Percentiles rank a stretch among this genome's conserved stretches.
phyloP scores from a whole-genome alignment of 805 yeast species.

The Geotrichum ghanense region DNA sequence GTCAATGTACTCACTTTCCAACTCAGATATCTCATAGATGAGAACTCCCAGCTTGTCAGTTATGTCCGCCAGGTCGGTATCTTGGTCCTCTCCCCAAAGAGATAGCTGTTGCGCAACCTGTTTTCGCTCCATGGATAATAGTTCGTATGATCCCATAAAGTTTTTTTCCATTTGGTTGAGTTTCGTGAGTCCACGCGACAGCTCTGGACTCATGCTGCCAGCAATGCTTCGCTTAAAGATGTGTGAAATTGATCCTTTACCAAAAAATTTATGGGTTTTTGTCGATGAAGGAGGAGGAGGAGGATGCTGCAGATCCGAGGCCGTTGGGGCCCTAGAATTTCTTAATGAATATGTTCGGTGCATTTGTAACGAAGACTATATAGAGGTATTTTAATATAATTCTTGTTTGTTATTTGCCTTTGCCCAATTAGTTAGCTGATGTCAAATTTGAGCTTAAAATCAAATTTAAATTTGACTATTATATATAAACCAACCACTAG shows the following conservation, averaged over 20 bases:
- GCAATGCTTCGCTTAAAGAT: conserved; percentile 65
- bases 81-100: conserved; percentile 95
- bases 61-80: conserved; percentile 92
- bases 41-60: conserved; percentile 96
- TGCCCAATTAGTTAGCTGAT: no score
- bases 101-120: conserved; percentile 96
- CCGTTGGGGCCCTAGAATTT: conserved; percentile 92
- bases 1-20: conserved; percentile 96
- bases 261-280: conserved; percentile 75
- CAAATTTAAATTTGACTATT: no score
- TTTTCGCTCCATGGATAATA: conserved; percentile 86
- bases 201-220: conserved; percentile 89
- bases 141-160: conserved; percentile 86
- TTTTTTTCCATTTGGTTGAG: conserved; percentile 94
- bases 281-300: conserved; percentile 93
- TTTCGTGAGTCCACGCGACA: conserved; percentile 82
- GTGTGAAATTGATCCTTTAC: conserved; percentile 47
- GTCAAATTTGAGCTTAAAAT: no score
- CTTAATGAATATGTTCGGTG: conserved; percentile 98
- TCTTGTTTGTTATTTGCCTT: no score
- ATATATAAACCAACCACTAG: no score
- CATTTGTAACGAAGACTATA: no score
- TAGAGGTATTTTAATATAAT: no score
- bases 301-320: conserved; percentile 86
- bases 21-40: conserved; percentile 92